A percentile compares a stretch with the other conserved stretches of the same genome.
Evolutionary conservation across 345 rosid species (phyloP).

Genomic region (Dipteronia sinensis): DNA sequence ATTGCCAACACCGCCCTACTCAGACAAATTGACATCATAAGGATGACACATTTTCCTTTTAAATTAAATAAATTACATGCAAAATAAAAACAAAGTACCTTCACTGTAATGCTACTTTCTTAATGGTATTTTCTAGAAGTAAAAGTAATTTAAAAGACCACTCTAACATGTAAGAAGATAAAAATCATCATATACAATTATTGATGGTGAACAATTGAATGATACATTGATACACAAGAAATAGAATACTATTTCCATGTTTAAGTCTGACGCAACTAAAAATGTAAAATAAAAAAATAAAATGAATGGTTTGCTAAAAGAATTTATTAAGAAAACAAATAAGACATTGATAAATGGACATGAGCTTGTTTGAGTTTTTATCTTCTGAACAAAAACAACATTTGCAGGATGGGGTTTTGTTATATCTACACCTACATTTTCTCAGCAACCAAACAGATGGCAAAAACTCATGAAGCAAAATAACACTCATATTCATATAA

Average conservation of each 20-base stretch:
- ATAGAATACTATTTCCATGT: not conserved
- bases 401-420: not conserved
- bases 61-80: not conserved
- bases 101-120: not conserved
- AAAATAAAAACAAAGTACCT: not conserved
- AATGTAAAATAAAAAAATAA: not conserved
- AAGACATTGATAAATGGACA: too few species aligned
- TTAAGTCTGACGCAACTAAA: not conserved
- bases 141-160: not conserved
- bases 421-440: not conserved
- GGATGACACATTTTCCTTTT: not conserved
- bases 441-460: not conserved
- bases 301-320: not conserved
- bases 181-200: not conserved
- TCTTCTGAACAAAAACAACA: too few species aligned
- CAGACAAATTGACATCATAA: conserved; percentile 3
- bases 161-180: not conserved
- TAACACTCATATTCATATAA: not conserved
- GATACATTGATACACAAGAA: not conserved
- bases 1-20: conserved; percentile 50
- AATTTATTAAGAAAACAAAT: not conserved
- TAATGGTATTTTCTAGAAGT: not conserved
- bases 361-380: too few species aligned
- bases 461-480: too few species aligned
- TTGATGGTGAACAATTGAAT: not conserved